Evolutionary conservation across 1,284 basidiomycete species (phyloP).

Genomic region (Phylloporus sp.): DNA sequence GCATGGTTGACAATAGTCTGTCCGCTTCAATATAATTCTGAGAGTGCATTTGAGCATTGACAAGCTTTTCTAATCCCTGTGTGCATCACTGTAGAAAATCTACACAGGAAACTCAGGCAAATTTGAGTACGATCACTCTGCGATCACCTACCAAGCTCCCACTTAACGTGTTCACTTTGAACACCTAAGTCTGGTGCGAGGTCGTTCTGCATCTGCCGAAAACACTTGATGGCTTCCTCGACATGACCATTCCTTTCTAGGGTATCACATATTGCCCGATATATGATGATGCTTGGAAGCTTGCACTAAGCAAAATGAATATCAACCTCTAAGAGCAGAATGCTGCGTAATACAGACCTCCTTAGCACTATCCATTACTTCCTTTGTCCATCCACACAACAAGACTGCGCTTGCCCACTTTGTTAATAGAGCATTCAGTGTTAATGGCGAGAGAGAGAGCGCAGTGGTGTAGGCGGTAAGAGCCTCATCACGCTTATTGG

Average conservation of each 20-base stretch:
- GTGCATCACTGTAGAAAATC: background rate
- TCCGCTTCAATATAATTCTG: background rate
- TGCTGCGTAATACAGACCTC: background rate
- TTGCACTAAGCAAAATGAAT: background rate
- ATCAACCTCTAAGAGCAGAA: background rate
- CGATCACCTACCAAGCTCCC: background rate
- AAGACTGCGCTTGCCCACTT: background rate
- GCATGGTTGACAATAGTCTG: background rate
- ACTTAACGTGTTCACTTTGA: background rate
- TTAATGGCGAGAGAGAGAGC: background rate
- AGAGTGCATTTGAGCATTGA: background rate
- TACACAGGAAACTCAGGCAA: background rate
- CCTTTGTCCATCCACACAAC: background rate
- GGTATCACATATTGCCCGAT: background rate
- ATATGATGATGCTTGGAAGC: background rate
- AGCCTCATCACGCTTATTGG: background rate
- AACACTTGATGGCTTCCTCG: background rate
- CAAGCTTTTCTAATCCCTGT: background rate
- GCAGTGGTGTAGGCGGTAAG: background rate
- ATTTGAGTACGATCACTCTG: no score
- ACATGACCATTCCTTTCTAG: background rate
- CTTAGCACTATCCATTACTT: background rate
- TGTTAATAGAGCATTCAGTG: background rate
- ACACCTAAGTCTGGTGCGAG: background rate
- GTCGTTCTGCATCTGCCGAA: background rate